A percentile compares a stretch with the other conserved stretches of the same genome.
These are phyloP conservation scores for Sicyos baderoa DNA, from an alignment of 306 rosid species.

Conservation along the genomic window DNA sequence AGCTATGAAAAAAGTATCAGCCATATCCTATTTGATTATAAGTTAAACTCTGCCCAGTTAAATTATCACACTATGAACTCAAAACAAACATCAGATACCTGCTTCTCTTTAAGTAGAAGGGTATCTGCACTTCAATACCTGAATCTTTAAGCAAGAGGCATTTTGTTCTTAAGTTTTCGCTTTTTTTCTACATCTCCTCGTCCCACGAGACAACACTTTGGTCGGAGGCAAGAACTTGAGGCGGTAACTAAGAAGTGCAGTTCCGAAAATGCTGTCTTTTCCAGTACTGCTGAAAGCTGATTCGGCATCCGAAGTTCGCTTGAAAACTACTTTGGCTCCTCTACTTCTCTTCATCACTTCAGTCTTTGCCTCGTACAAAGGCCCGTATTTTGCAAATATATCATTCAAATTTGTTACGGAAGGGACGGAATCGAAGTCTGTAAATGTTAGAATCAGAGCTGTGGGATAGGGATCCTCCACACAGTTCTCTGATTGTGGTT, in stretches of 20 bases:
- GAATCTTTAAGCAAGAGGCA: conserved; percentile 22
- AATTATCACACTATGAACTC: not conserved
- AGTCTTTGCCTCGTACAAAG: conserved; percentile 55
- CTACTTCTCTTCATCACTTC: conserved; percentile 20
- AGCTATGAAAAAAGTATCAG: too few species aligned
- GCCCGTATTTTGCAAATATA: conserved; percentile 49
- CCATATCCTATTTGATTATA: not conserved
- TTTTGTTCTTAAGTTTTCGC: conserved; percentile 20
- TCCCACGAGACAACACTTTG: conserved; percentile 15
- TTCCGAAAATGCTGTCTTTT: conserved; percentile 59
- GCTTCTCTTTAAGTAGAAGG: too few species aligned
- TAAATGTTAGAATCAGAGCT: conserved; percentile 60
- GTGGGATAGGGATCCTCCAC: conserved; percentile 36
- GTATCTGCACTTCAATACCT: not conserved
- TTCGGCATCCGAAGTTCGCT: conserved; percentile 21
- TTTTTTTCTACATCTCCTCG: conserved; percentile 22
- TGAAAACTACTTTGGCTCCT: too few species aligned
- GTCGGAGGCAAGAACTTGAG: conserved; percentile 41
- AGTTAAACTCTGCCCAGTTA: conserved; percentile 19
- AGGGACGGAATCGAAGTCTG: conserved; percentile 48
- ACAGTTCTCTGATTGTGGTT: conserved; percentile 25
- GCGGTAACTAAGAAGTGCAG: conserved; percentile 65
- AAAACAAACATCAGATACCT: not conserved
- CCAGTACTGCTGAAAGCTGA: conserved; percentile 81
- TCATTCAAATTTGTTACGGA: conserved; percentile 45